Evolutionary conservation across 441 rosid genomes (phyloP), one percentile per base, ranked within the genome.

Genomic region (Lepidium campestre): DNA sequence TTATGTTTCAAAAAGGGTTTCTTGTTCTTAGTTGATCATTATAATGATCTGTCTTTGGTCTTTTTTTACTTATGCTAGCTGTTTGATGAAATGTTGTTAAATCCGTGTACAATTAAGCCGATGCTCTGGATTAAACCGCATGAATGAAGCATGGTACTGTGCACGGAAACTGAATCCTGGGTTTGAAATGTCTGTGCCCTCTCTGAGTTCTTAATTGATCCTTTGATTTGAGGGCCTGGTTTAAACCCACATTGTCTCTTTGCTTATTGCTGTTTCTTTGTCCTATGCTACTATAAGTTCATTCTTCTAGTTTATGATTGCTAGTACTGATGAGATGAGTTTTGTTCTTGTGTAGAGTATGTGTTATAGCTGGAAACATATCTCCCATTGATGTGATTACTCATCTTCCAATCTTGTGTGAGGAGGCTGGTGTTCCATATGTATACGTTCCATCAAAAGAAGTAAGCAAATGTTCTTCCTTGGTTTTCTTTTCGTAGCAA

Each of bases 381-480:
- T 89, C 94, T 60, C 97, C 99, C 4, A 94, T 94, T 13, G 99
- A 94, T 77, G 99, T 91, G 46, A 91, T 94, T 29, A 94, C 97
- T 8, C 99, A 94, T 67, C 89, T 91, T n/a, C 80, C 75, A 14
- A 31, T 77, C 65, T 59, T 77, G 44, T 73, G 77, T 10, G 77
- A 77, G 39, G 75, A 73, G 42, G 32, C 65, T 47, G 65, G 48
- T 9, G 53, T 77, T 64, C 77, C 80, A 19, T 94, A 94, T 39
- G 54, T 94, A 10, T 94, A 94, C 67, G 97, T 91, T 63, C 78
- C 91, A 18, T 87, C 97, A 2, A 94, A 91, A 81, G 99, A 94
- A 75, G 99, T 89, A 79, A 79, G 87, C 31, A 8, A 49, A 0
- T 31, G 5, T 62, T 41, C 37, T 40, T 22, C 41, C 7, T 22